Conservation (phyloP, 2,329 filamentous ascomycete genomes). For the Fusarium equiseti region DNA sequence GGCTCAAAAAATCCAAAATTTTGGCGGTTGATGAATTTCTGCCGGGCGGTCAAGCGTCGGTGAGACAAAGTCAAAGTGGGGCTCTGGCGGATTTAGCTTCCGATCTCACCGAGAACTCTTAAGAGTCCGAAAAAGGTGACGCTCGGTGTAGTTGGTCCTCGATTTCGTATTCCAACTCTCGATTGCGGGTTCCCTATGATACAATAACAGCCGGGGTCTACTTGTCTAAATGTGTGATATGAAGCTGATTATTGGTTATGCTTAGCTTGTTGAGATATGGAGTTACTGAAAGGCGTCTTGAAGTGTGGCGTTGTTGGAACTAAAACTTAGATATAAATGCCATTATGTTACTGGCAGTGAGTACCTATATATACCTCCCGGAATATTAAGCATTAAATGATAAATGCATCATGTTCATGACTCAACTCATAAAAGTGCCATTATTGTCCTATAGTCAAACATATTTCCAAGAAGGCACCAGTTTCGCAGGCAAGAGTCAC, state of each 20-base stretch:
- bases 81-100: slow-evolving; percentile 1
- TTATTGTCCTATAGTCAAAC: background rate
- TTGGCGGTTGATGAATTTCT: slow-evolving; percentile 54
- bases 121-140: background rate
- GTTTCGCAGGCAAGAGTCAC: background rate
- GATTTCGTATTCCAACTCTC: background rate
- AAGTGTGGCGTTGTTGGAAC: background rate
- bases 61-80: slow-evolving; percentile 31
- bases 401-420: background rate
- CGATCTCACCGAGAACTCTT: slow-evolving; percentile 12
- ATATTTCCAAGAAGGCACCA: background rate
- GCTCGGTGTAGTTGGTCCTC: background rate
- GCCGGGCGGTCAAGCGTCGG: slow-evolving; percentile 54
- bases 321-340: background rate
- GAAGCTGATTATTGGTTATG: background rate
- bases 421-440: too few species aligned
- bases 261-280: background rate
- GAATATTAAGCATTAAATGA: background rate
- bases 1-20: slow-evolving; percentile 54
- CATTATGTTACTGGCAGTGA: too few species aligned
- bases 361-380: too few species aligned
- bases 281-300: background rate
- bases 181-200: background rate
- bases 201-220: background rate
- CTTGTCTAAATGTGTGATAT: background rate